Percentiles rank a stretch among this genome's conserved stretches.
Evolutionary conservation across 306 rosid species (phyloP).

Genomic region (Lathyrus aphaca): DNA sequence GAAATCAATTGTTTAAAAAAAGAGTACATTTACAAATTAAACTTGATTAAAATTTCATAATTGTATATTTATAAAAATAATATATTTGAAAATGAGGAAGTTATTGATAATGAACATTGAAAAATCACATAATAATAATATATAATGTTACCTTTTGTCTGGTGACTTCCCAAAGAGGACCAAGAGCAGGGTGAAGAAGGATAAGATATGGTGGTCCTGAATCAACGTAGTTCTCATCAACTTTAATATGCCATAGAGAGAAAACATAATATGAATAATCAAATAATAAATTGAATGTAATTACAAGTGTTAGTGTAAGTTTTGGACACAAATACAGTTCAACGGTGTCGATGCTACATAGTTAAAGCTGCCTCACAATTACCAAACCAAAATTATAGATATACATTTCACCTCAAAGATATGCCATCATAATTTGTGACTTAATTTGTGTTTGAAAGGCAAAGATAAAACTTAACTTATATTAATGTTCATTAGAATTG

Average conservation of each 20-base stretch:
- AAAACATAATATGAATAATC: conserved; percentile 27
- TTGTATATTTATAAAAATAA: conserved; percentile 11
- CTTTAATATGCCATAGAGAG: conserved; percentile 63
- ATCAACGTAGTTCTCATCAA: conserved; percentile 68
- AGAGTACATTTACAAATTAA: conserved; percentile 2
- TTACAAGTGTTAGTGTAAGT: too few species aligned
- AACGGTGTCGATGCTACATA: too few species aligned
- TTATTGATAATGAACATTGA: conserved; percentile 22
- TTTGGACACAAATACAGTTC: too few species aligned
- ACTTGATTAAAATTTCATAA: not conserved
- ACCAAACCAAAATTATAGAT: not conserved
- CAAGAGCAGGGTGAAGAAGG: conserved; percentile 94
- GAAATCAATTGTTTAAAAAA: conserved; percentile 20
- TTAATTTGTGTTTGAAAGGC: not conserved
- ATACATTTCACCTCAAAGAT: not conserved
- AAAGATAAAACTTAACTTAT: not conserved
- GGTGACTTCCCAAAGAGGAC: conserved; percentile 96
- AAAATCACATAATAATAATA: conserved; percentile 27
- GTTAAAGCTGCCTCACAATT: not conserved
- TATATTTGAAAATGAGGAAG: conserved; percentile 27
- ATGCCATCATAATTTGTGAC: conserved; percentile 11
- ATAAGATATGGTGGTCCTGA: conserved; percentile 94
- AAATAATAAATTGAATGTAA: too few species aligned
- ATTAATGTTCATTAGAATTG: not conserved
- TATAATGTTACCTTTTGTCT: conserved; percentile 73